Evolutionary conservation across 768 basidiomycete species (phyloP).

Genomic region (Suillus alpinus): DNA sequence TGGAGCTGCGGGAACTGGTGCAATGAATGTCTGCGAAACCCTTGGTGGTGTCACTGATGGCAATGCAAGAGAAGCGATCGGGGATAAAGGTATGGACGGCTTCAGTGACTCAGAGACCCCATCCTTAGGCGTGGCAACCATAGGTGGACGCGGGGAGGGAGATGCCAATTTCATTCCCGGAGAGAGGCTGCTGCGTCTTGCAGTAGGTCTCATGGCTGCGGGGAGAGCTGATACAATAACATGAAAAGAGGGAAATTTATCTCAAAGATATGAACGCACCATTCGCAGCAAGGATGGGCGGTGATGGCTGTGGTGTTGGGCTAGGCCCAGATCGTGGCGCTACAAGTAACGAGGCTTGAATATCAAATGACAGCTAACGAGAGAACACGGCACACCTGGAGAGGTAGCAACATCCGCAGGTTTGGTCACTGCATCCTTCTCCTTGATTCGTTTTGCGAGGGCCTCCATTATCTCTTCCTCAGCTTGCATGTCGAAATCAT

Average conservation of each 20-base stretch:
- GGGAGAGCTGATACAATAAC: not conserved
- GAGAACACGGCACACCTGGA: not conserved
- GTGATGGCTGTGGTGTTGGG: not conserved
- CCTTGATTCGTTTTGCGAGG: constrained; percentile 10
- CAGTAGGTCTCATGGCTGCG: not conserved
- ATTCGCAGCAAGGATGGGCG: not conserved
- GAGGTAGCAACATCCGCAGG: not conserved
- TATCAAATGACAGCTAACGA: not conserved
- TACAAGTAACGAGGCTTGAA: not conserved
- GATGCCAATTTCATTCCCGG: constrained; percentile 1
- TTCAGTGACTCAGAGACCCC: not conserved
- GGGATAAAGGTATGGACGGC: not conserved
- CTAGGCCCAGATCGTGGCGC: not conserved
- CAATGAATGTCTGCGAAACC: constrained; percentile 2
- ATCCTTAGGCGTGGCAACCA: not conserved
- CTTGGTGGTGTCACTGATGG: constrained; percentile 1
- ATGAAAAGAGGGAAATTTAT: not conserved
- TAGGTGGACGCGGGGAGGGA: not conserved
- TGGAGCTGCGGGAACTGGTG: constrained; percentile 16
- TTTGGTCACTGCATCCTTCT: constrained; percentile 5
- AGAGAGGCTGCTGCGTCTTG: constrained; percentile 1
- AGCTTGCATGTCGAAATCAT: constrained; percentile 23
- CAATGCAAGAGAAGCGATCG: not conserved
- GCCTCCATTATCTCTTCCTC: constrained; percentile 23
- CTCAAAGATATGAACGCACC: not conserved